These are phyloP conservation scores for Sporothrix pseudoabietina DNA, from an alignment of 2,329 filamentous ascomycete species.

Conservation along the genomic window DNA sequence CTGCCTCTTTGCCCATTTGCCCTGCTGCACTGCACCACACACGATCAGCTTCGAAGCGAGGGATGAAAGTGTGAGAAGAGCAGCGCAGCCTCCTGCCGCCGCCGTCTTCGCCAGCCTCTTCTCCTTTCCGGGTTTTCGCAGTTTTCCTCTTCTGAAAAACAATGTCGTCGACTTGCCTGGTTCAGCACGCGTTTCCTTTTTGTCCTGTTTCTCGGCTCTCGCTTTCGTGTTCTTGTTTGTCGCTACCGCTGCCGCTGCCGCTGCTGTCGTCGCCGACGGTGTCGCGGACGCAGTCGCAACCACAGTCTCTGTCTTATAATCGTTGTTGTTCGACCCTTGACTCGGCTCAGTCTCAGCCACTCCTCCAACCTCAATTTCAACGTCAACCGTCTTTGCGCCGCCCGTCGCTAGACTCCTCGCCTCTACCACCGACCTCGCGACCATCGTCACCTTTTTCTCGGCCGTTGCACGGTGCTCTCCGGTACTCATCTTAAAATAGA, in stretches of 20 bases:
- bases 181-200: constrained; percentile 24
- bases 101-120: not conserved
- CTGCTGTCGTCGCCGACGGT: not conserved
- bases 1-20: not conserved
- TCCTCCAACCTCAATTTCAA: not conserved
- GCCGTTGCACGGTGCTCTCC: not conserved
- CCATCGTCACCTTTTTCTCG: constrained; percentile 10
- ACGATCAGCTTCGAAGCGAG: constrained; percentile 20
- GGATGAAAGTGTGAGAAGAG: constrained; percentile 13
- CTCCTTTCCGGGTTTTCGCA: not conserved
- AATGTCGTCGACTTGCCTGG: constrained; percentile 25
- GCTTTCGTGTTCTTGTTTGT: constrained; percentile 1
- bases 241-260: not conserved
- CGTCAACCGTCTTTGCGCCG: not conserved
- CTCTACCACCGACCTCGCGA: not conserved
- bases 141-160: not conserved
- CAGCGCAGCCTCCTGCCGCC: constrained; percentile 3
- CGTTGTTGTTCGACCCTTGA: not conserved
- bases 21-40: not conserved
- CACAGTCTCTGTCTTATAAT: constrained; percentile 3
- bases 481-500: constrained; percentile 8
- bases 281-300: not conserved
- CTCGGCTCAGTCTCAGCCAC: not conserved
- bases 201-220: constrained; percentile 18
- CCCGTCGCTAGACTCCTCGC: not conserved